A percentile compares a stretch with the other conserved stretches of the same genome.
Conservation (phyloP, 352 stramenopile species). For the Paralagenidium karlingii region DNA sequence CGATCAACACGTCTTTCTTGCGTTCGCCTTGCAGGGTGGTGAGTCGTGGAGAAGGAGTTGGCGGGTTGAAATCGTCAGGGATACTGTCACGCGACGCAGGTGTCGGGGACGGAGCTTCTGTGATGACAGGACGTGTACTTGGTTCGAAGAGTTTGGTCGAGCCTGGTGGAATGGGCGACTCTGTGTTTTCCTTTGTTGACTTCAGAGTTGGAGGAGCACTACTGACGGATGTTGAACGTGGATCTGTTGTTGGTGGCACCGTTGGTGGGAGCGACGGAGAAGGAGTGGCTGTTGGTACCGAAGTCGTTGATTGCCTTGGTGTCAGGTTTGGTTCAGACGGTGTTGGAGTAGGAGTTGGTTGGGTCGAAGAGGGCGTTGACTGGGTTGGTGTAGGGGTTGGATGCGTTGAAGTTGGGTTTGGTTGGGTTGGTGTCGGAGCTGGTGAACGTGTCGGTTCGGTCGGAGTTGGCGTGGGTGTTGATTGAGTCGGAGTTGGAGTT, state of each 20-base stretch:
- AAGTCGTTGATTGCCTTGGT: not conserved
- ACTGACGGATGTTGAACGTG: conserved; percentile 2
- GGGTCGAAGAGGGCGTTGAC: not conserved
- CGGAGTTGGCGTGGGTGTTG: no score
- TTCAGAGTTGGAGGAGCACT: not conserved
- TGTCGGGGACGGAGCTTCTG: not conserved
- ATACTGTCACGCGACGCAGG: not conserved
- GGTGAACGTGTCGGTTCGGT: not conserved
- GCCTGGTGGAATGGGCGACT: not conserved
- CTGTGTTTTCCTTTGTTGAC: not conserved
- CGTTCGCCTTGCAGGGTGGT: no score
- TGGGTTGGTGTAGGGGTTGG: not conserved
- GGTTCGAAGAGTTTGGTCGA: not conserved
- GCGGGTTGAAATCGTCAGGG: no score
- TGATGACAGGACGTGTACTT: not conserved
- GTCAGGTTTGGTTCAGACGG: not conserved
- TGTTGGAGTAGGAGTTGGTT: not conserved
- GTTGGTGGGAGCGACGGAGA: not conserved
- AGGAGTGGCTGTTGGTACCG: not conserved
- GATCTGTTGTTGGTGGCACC: not conserved
- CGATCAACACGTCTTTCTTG: not conserved
- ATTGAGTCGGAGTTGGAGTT: not conserved
- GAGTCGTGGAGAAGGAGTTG: no score
- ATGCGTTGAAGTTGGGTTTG: not conserved
- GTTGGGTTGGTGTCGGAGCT: not conserved